phyloP scores from a whole-genome alignment of 2,329 filamentous ascomycete genomes.

The Pochonia chlamydosporia region DNA sequence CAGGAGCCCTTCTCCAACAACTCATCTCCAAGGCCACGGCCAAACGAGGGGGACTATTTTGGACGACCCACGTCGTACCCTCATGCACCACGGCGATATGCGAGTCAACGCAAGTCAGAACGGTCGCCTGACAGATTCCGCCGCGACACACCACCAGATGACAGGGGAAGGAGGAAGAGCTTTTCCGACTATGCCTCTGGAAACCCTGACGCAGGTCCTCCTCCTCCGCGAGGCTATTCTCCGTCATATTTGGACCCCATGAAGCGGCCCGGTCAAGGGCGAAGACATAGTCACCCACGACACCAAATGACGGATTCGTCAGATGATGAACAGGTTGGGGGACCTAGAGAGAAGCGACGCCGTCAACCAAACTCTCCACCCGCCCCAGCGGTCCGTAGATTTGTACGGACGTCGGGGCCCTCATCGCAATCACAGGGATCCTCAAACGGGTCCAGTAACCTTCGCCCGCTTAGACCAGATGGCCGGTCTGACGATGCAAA shows the following conservation, averaged over 20 bases:
- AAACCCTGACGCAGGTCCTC: constrained; percentile 23
- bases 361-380: constrained; percentile 21
- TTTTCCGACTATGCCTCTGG: constrained; percentile 44
- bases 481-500: constrained; percentile 30
- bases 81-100: constrained; percentile 33
- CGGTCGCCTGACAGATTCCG: constrained; percentile 29
- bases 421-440: constrained; percentile 19
- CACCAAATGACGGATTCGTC: constrained; percentile 35
- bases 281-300: constrained; percentile 46
- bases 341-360: constrained; percentile 15
- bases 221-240: constrained; percentile 20
- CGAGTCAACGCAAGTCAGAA: constrained; percentile 24
- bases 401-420: constrained; percentile 22
- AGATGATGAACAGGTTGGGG: constrained; percentile 31
- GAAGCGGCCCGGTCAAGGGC: constrained; percentile 24
- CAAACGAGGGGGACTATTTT: constrained; percentile 26
- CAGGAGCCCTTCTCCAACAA: constrained; percentile 22
- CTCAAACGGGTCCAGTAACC: constrained; percentile 16
- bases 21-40: constrained; percentile 19
- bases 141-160: constrained; percentile 33
- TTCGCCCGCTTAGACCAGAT: constrained; percentile 28
- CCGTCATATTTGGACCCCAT: constrained; percentile 28
- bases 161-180: constrained; percentile 40
- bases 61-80: constrained; percentile 32
- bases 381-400: constrained; percentile 26